A percentile compares a stretch with the other conserved stretches of the same genome.
Conservation (phyloP, 148 eudicot species). For the Persicaria maculosa region DNA sequence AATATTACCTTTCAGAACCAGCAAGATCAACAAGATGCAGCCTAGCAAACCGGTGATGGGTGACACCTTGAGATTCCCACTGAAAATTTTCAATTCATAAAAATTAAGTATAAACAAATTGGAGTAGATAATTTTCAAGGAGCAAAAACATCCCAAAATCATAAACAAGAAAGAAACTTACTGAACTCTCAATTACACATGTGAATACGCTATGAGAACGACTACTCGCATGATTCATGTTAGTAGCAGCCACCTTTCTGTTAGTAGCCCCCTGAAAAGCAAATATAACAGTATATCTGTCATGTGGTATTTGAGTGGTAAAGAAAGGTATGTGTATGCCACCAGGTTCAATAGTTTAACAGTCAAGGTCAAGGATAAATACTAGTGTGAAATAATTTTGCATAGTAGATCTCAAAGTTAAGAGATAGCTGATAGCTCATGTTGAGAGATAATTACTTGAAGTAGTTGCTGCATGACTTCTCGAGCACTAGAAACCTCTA, state of each 20-base stretch:
- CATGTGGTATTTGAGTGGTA: background rate
- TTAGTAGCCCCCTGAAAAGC: constrained; percentile 73
- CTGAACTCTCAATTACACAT: constrained; percentile 85
- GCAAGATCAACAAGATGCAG: constrained; percentile 96
- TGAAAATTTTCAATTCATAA: constrained; percentile 21
- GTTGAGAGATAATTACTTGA: constrained; percentile 33
- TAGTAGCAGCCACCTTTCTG: constrained; percentile 97
- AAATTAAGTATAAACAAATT: background rate
- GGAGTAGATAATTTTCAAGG: background rate
- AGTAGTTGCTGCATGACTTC: constrained; percentile 91
- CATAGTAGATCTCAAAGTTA: background rate
- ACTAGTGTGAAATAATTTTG: background rate
- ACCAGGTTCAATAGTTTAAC: background rate
- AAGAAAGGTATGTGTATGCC: background rate
- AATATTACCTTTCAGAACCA: constrained; percentile 87
- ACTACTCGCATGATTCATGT: constrained; percentile 98
- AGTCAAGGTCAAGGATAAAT: too few species aligned
- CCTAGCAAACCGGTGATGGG: constrained; percentile 89
- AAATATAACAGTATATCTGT: background rate
- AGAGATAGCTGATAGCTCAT: background rate
- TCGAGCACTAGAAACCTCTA: constrained; percentile 84
- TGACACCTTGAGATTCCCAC: constrained; percentile 98
- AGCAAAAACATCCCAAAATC: background rate
- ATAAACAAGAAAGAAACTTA: constrained; percentile 22
- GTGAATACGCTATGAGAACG: constrained; percentile 99